These are phyloP conservation scores for Ulota crispa DNA, from an alignment of 225 moss, liverwort and hornwort genomes.

Conservation along the genomic window DNA sequence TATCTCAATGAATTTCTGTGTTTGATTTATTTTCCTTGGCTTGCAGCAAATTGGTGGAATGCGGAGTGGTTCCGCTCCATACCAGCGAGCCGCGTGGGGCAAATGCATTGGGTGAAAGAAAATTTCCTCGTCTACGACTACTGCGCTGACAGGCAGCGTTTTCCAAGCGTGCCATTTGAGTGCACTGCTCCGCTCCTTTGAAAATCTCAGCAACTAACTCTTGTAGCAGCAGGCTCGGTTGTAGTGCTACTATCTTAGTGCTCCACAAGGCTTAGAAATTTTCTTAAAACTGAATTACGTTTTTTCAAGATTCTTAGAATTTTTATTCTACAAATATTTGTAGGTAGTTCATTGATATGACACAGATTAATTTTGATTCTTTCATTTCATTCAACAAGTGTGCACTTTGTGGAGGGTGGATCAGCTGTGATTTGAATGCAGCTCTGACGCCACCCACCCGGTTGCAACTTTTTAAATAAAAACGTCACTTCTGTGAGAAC, in stretches of 20 bases:
- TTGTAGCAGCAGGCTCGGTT: neutral
- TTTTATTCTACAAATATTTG: neutral
- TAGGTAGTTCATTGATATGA: neutral
- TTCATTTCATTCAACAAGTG: neutral
- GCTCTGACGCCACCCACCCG: neutral
- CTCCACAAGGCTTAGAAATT: neutral
- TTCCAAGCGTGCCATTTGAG: constrained; percentile 39
- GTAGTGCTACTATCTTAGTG: neutral
- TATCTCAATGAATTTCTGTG: too few relatives aligned
- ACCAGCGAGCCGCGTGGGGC: constrained; percentile 41
- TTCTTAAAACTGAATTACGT: neutral
- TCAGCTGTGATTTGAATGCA: neutral
- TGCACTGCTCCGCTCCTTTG: constrained; percentile 36
- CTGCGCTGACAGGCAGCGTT: constrained; percentile 48
- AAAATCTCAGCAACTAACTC: neutral
- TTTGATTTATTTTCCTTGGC: too few relatives aligned
- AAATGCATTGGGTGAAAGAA: constrained; percentile 49
- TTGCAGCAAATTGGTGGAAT: constrained; percentile 59
- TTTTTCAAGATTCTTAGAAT: neutral
- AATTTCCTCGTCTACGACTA: constrained; percentile 59
- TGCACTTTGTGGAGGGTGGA: neutral
- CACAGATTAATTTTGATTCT: neutral
- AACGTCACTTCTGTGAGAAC: neutral
- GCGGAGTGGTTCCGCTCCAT: constrained; percentile 44
- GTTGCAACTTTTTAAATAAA: neutral